A percentile compares a stretch with the other conserved stretches of the same genome.
phyloP scores from a whole-genome alignment of 1,139 yeast genomes.

The Nakaseomyces bracarensis region DNA sequence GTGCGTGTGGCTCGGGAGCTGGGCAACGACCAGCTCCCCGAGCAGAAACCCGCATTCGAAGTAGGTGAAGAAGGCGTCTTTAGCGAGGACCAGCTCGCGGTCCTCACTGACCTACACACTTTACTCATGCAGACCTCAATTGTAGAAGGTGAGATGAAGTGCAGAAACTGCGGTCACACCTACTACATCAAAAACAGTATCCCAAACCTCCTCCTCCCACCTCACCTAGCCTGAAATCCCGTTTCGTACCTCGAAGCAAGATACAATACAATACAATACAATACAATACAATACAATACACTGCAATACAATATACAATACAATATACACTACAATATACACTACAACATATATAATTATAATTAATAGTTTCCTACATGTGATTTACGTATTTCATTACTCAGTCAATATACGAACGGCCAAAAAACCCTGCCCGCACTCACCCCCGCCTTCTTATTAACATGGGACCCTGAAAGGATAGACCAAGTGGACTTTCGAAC shows the following conservation, averaged over 20 bases:
- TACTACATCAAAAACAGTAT: slow-evolving; percentile 88
- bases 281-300: neutral
- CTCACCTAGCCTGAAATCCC: slow-evolving; percentile 58
- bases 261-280: neutral
- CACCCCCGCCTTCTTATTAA: no score
- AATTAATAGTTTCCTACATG: no score
- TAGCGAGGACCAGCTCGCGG: slow-evolving; percentile 45
- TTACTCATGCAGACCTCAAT: slow-evolving; percentile 80
- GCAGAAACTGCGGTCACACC: slow-evolving; percentile 77
- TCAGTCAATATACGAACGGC: no score
- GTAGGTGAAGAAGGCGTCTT: slow-evolving; percentile 29
- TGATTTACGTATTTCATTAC: no score
- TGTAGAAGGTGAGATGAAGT: slow-evolving; percentile 78
- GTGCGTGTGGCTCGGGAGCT: slow-evolving; percentile 67
- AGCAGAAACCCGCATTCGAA: slow-evolving; percentile 41
- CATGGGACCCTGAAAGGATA: no score
- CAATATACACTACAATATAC: neutral
- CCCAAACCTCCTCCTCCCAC: slow-evolving; percentile 90
- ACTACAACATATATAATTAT: no score
- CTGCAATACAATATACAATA: neutral
- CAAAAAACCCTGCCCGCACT: no score
- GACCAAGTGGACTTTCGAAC: no score
- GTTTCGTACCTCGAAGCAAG: neutral
- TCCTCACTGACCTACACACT: slow-evolving; percentile 67
- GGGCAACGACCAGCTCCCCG: slow-evolving; percentile 53